Base-by-base conservation (phyloP, 1,284 basidiomycete species). In the Coniophora puteana region DNA sequence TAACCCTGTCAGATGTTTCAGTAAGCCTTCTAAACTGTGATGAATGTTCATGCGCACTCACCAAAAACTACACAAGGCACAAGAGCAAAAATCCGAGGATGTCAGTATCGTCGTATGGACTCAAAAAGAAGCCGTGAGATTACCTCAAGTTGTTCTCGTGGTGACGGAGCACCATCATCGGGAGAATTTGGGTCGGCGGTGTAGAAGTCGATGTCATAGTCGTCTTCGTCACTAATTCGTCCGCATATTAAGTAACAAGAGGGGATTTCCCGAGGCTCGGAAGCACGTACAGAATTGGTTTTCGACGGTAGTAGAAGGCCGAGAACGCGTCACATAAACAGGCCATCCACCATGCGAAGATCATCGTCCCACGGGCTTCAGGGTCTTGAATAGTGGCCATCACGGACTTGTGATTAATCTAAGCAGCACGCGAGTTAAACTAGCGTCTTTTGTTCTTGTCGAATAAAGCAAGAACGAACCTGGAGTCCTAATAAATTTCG, bases 291-390 rank as follows among this genome's bases (percentile, higher is more conserved):
- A 83, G 59, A 51, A 69, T 59, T 4, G 80, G 79, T 57, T 78
- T 78, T 26, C 77, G 66, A 27, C 80, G 70, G 58, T 80, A 78
- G 58, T 79, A 83, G 28, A 74, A 70, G 2, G 78, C 66, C 26
- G 72, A 68, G 50, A 75, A 78, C 1, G 78, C 75, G 45, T 86
- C 83, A 4, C 69, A 65, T 23, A 82, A 54, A 54, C 74, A 78
- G 13, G 78, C 74, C 61, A 78, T 69, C 78, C 80, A 83, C 89
- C 90, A 94, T 2, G 89, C 82, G 57, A 89, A 91, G 32, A 88
- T 82, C 80, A 89, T 85, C 3, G 82, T 87, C 17, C 84, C 83
- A 40, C 82, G 76, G 35, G 70, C 76, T 51, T 89, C 86, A 21
- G 76, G 69, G 55, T 88, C 83, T 48, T 75, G 69, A 47, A 86